Evolutionary conservation across 495 filamentous ascomycete species (phyloP).

Genomic region (Tuber brumale): DNA sequence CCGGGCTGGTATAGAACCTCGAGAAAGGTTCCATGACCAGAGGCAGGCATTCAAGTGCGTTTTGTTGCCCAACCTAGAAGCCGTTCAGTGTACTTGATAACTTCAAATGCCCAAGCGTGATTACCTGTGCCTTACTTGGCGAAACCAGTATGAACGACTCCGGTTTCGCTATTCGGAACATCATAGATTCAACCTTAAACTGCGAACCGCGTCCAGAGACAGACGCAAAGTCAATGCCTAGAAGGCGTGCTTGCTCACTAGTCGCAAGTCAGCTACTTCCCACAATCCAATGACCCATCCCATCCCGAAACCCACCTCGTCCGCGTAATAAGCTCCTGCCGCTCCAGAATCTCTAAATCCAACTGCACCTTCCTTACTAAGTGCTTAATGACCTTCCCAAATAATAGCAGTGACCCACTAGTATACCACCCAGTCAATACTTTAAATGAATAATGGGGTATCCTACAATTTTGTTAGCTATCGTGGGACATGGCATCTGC

Average conservation of each 20-base stretch:
- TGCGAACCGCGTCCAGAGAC: conserved; percentile 91
- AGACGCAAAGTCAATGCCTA: conserved; percentile 93
- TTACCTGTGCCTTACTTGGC: conserved; percentile 69
- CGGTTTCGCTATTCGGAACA: conserved; percentile 97
- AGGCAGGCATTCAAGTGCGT: conserved; percentile 89
- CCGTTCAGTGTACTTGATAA: conserved; percentile 1
- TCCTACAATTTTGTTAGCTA: conserved; percentile 50
- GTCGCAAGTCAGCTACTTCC: conserved; percentile 8
- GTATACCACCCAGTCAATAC: conserved; percentile 77
- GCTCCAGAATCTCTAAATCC: conserved; percentile 82
- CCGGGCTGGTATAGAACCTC: conserved; percentile 80
- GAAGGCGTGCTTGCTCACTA: conserved; percentile 81
- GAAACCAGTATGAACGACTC: conserved; percentile 90
- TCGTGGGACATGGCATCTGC: not conserved
- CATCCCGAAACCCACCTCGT: conserved; percentile 49
- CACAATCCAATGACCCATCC: not conserved
- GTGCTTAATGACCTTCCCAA: conserved; percentile 71
- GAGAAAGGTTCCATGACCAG: conserved; percentile 98
- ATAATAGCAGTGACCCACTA: conserved; percentile 58
- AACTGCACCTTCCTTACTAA: conserved; percentile 70
- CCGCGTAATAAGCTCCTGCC: conserved; percentile 78
- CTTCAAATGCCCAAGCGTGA: not conserved
- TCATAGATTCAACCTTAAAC: conserved; percentile 96
- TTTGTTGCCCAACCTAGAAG: conserved; percentile 70
- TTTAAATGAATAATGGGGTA: conserved; percentile 76